These are phyloP conservation scores for Rhynchosporium graminicola DNA, from an alignment of 2,329 filamentous ascomycete genomes.

Conservation along the genomic window DNA sequence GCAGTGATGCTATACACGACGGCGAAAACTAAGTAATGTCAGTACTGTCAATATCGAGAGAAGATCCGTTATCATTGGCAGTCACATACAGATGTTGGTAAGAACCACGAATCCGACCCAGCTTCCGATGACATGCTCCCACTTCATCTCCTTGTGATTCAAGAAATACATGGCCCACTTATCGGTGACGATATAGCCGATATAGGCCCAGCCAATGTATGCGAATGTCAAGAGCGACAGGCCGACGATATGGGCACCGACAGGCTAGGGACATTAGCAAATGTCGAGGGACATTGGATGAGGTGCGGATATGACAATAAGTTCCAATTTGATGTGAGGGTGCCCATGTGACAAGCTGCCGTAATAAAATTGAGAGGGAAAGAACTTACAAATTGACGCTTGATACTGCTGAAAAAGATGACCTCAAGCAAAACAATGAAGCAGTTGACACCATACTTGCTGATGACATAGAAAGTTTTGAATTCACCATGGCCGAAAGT, in stretches of 20 bases:
- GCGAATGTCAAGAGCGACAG: slow-evolving; percentile 30
- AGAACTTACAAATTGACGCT: slow-evolving; percentile 36
- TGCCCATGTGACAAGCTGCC: too few species aligned
- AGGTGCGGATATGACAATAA: too few species aligned
- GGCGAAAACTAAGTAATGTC: slow-evolving; percentile 14
- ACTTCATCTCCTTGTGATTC: slow-evolving; percentile 34
- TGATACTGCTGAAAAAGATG: slow-evolving; percentile 40
- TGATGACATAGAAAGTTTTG: slow-evolving; percentile 34
- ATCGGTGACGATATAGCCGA: slow-evolving; percentile 35
- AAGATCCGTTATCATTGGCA: slow-evolving; percentile 4
- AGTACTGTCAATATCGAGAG: neutral
- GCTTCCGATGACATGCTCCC: slow-evolving; percentile 32
- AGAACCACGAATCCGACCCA: slow-evolving; percentile 30
- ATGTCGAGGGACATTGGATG: neutral
- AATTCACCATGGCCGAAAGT: slow-evolving; percentile 32
- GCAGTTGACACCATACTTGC: slow-evolving; percentile 35
- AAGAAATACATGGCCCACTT: slow-evolving; percentile 39
- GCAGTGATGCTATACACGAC: slow-evolving; percentile 19
- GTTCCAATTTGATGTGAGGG: too few species aligned
- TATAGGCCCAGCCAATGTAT: slow-evolving; percentile 39
- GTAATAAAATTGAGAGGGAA: neutral
- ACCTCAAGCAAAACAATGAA: slow-evolving; percentile 40
- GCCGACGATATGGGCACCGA: slow-evolving; percentile 31
- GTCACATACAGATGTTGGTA: slow-evolving; percentile 29
- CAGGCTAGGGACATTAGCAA: slow-evolving; percentile 32